Conservation (phyloP, 1,139 yeast species). For the Geotrichum aggregatum region DNA sequence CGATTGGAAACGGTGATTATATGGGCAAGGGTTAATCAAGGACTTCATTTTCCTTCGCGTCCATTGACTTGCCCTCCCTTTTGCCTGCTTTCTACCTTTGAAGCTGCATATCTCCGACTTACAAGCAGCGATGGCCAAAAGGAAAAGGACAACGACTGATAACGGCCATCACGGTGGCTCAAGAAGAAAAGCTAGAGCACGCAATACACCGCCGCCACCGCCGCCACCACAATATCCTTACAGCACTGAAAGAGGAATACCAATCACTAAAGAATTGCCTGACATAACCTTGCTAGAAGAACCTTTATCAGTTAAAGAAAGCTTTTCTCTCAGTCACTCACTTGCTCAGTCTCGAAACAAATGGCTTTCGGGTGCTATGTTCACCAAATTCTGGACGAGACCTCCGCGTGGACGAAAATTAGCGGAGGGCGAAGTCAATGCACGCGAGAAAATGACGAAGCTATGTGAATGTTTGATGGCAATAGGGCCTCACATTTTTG, state of each 20-base stretch:
- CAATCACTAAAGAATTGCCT: slow-evolving; percentile 59
- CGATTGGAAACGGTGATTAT: too few species aligned
- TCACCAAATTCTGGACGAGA: slow-evolving; percentile 67
- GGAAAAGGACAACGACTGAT: slow-evolving; percentile 18
- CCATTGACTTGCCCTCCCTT: not conserved
- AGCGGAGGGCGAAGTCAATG: slow-evolving; percentile 50
- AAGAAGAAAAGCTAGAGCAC: slow-evolving; percentile 10
- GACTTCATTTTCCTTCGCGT: not conserved
- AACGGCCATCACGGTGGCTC: slow-evolving; percentile 13
- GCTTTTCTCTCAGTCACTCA: slow-evolving; percentile 45
- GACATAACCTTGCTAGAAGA: slow-evolving; percentile 58
- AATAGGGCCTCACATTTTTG: slow-evolving; percentile 81
- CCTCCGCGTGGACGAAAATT: slow-evolving; percentile 54
- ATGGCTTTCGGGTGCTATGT: slow-evolving; percentile 71
- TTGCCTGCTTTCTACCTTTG: not conserved
- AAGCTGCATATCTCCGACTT: not conserved
- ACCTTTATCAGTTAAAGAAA: slow-evolving; percentile 68
- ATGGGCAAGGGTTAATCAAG: too few species aligned
- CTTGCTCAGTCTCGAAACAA: slow-evolving; percentile 68
- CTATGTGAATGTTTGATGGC: slow-evolving; percentile 69
- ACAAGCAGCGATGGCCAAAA: slow-evolving; percentile 18
- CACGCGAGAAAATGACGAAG: slow-evolving; percentile 85
- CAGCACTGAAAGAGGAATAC: slow-evolving; percentile 64
- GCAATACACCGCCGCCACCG: slow-evolving; percentile 13
- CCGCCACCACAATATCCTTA: slow-evolving; percentile 54